A percentile compares a stretch with the other conserved stretches of the same genome.
Evolutionary conservation across 495 filamentous ascomycete genomes (phyloP).

Genomic region (Tricharina praecox): DNA sequence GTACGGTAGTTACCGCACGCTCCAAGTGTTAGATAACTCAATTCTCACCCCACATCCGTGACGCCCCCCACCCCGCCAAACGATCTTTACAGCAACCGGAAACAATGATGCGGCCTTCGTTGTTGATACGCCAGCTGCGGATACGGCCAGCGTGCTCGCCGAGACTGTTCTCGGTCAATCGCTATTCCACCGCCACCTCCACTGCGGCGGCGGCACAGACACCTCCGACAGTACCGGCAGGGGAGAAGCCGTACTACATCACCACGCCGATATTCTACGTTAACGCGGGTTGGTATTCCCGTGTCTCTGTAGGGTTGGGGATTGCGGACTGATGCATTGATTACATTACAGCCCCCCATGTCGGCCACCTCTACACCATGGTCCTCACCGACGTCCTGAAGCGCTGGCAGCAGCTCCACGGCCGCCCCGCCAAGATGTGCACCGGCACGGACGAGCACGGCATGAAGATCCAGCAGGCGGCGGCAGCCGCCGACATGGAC

Average conservation of each 20-base stretch:
- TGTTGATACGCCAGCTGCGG: neutral
- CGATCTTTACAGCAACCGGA: neutral
- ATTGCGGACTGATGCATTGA: conserved; percentile 11
- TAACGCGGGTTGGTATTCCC: conserved; percentile 54
- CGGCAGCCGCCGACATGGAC: conserved; percentile 38
- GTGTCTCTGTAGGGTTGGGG: too few relatives aligned
- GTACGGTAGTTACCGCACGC: too few relatives aligned
- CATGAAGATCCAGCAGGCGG: conserved; percentile 89
- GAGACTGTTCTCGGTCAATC: neutral
- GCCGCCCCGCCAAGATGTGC: conserved; percentile 49
- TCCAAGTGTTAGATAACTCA: too few relatives aligned
- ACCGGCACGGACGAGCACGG: conserved; percentile 98
- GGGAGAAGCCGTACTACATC: conserved; percentile 78
- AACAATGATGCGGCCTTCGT: conserved; percentile 2
- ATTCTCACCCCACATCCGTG: neutral
- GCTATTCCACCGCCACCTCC: neutral
- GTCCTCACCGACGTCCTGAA: conserved; percentile 81
- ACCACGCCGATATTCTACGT: conserved; percentile 98
- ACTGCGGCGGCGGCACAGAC: neutral
- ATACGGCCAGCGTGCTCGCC: neutral
- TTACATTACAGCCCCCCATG: conserved; percentile 78
- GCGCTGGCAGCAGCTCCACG: conserved; percentile 70
- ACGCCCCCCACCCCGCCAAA: neutral
- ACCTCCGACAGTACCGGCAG: neutral
- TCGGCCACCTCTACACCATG: conserved; percentile 90